These are phyloP conservation scores for Sphaerulina musiva DNA, from an alignment of 2,329 filamentous ascomycete genomes.

Conservation along the genomic window DNA sequence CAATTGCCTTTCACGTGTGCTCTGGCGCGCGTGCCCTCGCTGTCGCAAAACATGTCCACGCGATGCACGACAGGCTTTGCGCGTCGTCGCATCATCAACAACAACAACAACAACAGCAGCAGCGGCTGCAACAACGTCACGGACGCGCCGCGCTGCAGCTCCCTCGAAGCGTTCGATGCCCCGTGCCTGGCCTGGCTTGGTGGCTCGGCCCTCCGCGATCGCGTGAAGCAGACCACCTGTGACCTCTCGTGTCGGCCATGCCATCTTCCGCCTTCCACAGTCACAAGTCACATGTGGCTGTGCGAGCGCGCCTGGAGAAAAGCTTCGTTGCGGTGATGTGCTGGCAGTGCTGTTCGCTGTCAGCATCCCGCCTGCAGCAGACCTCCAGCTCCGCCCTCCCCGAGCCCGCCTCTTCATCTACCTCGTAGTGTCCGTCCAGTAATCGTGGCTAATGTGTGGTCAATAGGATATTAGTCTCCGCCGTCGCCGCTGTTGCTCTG, in stretches of 20 bases:
- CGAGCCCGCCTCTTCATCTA: slow-evolving; percentile 3
- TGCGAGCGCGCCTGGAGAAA: slow-evolving; percentile 8
- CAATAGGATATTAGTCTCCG: slow-evolving; percentile 22
- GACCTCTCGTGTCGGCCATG: not conserved
- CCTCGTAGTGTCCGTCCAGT: slow-evolving; percentile 8
- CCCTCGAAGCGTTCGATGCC: not conserved
- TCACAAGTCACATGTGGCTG: slow-evolving; percentile 24
- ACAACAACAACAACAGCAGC: not conserved
- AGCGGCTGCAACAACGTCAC: not conserved
- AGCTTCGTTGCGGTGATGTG: slow-evolving; percentile 25
- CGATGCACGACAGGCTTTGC: not conserved
- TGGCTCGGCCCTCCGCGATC: not conserved
- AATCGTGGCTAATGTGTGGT: slow-evolving; percentile 27
- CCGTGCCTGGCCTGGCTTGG: not conserved
- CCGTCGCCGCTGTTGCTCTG: slow-evolving; percentile 17
- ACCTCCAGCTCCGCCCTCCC: slow-evolving; percentile 16
- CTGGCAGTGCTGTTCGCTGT: slow-evolving; percentile 27
- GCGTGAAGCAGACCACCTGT: not conserved
- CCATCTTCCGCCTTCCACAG: slow-evolving; percentile 7
- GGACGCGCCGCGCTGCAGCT: not conserved
- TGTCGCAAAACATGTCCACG: not conserved
- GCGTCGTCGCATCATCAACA: not conserved
- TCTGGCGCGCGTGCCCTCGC: not conserved
- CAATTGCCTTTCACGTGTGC: not conserved
- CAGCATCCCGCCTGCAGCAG: slow-evolving; percentile 23